Evolutionary conservation across 108 stramenopile genomes (phyloP).

Genomic region (Halocafeteria seosinensis): DNA sequence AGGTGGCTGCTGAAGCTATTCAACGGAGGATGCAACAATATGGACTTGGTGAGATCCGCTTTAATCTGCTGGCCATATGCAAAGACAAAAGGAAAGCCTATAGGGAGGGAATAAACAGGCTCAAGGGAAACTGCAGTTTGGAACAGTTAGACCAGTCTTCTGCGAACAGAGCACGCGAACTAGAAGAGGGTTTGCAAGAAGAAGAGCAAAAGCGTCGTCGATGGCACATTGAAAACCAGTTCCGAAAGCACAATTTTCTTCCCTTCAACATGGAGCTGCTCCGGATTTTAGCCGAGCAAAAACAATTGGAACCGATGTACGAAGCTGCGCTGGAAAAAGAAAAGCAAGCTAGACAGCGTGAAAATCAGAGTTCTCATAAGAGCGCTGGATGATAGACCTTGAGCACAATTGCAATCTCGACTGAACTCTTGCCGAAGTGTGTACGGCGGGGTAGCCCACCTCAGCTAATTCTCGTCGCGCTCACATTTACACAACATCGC

Average conservation of each 20-base stretch:
- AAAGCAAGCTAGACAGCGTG: too few relatives aligned
- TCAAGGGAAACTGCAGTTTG: too few relatives aligned
- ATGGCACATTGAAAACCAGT: slow-evolving; percentile 32
- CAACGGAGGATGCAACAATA: slow-evolving; percentile 46
- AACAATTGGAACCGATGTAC: not conserved
- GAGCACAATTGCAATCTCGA: too few relatives aligned
- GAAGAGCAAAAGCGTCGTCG: slow-evolving; percentile 50
- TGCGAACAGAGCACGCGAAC: slow-evolving; percentile 1
- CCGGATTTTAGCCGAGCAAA: slow-evolving; percentile 7
- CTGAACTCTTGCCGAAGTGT: too few relatives aligned
- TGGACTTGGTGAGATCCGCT: slow-evolving; percentile 55
- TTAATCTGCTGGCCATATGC: slow-evolving; percentile 74
- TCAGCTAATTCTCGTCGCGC: too few relatives aligned
- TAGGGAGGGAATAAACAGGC: too few relatives aligned
- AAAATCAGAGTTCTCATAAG: too few relatives aligned
- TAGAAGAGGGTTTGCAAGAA: not conserved
- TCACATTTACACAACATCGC: too few relatives aligned
- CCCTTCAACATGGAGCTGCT: slow-evolving; percentile 10
- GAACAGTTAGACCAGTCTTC: slow-evolving; percentile 13
- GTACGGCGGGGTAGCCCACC: too few relatives aligned
- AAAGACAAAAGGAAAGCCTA: slow-evolving; percentile 46
- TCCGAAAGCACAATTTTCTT: slow-evolving; percentile 21
- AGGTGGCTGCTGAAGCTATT: slow-evolving; percentile 50
- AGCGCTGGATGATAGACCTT: too few relatives aligned
- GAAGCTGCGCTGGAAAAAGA: not conserved